These are phyloP conservation scores for Geotrichum klebahnii DNA, from an alignment of 1,139 yeast species.

Conservation along the genomic window DNA sequence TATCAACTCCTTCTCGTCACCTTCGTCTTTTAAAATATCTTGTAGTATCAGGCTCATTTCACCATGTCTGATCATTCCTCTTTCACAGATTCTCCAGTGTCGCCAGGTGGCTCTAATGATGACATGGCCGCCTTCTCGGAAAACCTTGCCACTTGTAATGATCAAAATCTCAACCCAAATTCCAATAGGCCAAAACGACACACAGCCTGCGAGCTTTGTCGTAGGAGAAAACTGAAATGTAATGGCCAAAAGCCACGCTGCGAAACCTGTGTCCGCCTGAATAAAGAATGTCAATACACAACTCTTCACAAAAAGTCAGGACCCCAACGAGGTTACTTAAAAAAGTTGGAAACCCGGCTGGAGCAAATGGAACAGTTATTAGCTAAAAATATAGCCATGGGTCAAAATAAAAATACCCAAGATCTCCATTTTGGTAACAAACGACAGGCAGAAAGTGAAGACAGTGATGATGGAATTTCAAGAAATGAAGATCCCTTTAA, in stretches of 20 bases:
- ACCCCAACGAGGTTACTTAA: constrained; percentile 37
- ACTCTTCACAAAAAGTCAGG: constrained; percentile 34
- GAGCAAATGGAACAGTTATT: constrained; percentile 29
- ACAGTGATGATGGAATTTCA: no score
- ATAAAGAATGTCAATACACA: constrained; percentile 34
- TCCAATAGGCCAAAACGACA: constrained; percentile 26
- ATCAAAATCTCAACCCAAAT: not conserved
- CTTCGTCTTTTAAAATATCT: no score
- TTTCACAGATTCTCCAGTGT: no score
- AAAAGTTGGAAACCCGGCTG: constrained; percentile 33
- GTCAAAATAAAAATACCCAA: not conserved
- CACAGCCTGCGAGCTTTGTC: constrained; percentile 36
- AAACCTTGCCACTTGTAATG: not conserved
- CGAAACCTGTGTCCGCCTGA: constrained; percentile 31
- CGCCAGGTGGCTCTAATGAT: no score
- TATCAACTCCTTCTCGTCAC: no score
- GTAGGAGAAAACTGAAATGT: constrained; percentile 38
- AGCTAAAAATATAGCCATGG: constrained; percentile 1
- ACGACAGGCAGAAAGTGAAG: not conserved
- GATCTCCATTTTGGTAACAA: not conserved
- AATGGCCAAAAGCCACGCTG: constrained; percentile 36
- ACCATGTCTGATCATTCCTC: no score
- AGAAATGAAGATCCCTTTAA: no score
- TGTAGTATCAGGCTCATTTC: no score
- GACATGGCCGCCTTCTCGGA: no score